Conservation (phyloP, 2,329 filamentous ascomycete species). For the Neospermospora avenae region DNA sequence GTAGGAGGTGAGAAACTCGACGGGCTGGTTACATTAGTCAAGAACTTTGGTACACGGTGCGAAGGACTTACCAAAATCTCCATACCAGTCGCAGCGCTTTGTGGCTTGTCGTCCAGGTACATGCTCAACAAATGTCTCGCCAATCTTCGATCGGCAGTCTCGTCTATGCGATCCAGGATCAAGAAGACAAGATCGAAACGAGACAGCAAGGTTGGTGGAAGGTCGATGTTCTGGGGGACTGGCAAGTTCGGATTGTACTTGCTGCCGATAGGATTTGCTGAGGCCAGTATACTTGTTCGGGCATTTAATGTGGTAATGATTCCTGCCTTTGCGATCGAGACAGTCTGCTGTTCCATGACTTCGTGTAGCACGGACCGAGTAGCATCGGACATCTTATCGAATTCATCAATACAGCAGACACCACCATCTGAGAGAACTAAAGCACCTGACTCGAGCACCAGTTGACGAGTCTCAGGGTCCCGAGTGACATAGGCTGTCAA, state of each 20-base stretch:
- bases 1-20: constrained; percentile 94
- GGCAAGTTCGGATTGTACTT: constrained; percentile 96
- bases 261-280: constrained; percentile 95
- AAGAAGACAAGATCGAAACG: constrained; percentile 97
- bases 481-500: constrained; percentile 74
- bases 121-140: constrained; percentile 92
- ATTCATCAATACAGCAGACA: constrained; percentile 76
- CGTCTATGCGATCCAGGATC: constrained; percentile 90
- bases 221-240: constrained; percentile 96
- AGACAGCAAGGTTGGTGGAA: constrained; percentile 90
- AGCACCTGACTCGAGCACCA: constrained; percentile 72
- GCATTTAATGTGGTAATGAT: constrained; percentile 91
- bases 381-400: constrained; percentile 76
- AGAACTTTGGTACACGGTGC: background rate
- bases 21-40: constrained; percentile 54
- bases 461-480: constrained; percentile 68
- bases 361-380: constrained; percentile 73
- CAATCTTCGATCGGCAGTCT: constrained; percentile 81
- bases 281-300: constrained; percentile 90
- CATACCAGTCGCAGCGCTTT: constrained; percentile 68
- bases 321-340: constrained; percentile 74
- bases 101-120: constrained; percentile 92
- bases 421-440: constrained; percentile 71
- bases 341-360: constrained; percentile 79
- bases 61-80: constrained; percentile 72